Evolutionary conservation across 2,329 filamentous ascomycete genomes (phyloP).

Genomic region (Phialocephala sp.): DNA sequence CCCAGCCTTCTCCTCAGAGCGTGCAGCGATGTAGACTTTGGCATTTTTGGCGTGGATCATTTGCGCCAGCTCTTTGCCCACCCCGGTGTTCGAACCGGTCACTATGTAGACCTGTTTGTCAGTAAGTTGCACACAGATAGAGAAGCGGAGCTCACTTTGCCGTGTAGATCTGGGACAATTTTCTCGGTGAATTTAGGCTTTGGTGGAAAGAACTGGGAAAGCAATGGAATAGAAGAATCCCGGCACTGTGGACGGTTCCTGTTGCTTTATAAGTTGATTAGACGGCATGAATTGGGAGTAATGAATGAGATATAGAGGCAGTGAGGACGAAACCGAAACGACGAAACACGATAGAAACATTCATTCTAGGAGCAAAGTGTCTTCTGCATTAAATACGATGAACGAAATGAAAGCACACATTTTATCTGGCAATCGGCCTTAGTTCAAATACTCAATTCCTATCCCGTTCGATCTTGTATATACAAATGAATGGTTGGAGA

Average conservation of each 20-base stretch:
- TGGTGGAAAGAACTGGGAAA: slow-evolving; percentile 30
- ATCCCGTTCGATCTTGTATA: too few relatives aligned
- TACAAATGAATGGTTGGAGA: too few relatives aligned
- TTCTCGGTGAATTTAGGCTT: slow-evolving; percentile 43
- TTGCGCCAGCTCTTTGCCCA: slow-evolving; percentile 47
- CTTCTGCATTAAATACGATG: too few relatives aligned
- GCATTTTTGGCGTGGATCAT: slow-evolving; percentile 50
- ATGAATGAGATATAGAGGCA: too few relatives aligned
- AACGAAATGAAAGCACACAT: too few relatives aligned
- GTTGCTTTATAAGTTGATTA: too few relatives aligned
- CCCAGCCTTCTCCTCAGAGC: slow-evolving; percentile 47
- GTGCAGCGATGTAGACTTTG: slow-evolving; percentile 51
- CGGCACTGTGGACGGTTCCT: background rate
- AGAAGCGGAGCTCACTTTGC: slow-evolving; percentile 33
- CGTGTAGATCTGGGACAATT: slow-evolving; percentile 39
- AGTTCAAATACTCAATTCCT: too few relatives aligned
- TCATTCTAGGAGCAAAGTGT: too few relatives aligned
- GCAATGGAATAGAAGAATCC: background rate
- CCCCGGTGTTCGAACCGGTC: slow-evolving; percentile 46
- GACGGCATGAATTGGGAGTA: too few relatives aligned
- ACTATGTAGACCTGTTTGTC: slow-evolving; percentile 44
- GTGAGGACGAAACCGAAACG: too few relatives aligned
- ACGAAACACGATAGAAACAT: too few relatives aligned
- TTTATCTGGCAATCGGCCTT: too few relatives aligned
- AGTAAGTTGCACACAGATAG: background rate